A percentile compares a stretch with the other conserved stretches of the same genome.
These are phyloP conservation scores for Acidiella bohemica DNA, from an alignment of 495 filamentous ascomycete species.

Conservation along the genomic window DNA sequence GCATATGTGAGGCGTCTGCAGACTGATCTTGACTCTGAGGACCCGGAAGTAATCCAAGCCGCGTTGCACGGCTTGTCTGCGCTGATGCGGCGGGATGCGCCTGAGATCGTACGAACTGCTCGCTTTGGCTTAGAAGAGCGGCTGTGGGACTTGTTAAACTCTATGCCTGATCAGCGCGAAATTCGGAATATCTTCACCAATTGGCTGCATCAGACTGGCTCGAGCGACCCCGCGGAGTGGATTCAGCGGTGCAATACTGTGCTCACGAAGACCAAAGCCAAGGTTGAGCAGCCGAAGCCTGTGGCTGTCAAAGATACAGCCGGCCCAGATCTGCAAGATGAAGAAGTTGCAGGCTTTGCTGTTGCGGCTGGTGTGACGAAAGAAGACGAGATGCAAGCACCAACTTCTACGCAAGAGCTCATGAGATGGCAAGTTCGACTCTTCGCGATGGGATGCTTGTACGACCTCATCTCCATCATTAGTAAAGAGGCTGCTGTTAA, in stretches of 20 bases:
- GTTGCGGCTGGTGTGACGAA: constrained; percentile 49
- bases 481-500: constrained; percentile 55
- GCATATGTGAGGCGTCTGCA: constrained; percentile 76
- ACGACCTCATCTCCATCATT: constrained; percentile 62
- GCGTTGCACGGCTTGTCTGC: constrained; percentile 85
- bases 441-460: constrained; percentile 86
- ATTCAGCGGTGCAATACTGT: constrained; percentile 76
- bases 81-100: constrained; percentile 81
- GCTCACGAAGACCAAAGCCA: constrained; percentile 64
- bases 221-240: constrained; percentile 67
- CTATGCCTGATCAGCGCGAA: constrained; percentile 56
- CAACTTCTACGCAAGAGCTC: constrained; percentile 64
- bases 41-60: constrained; percentile 55
- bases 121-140: constrained; percentile 73
- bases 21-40: constrained; percentile 53
- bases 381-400: constrained; percentile 46
- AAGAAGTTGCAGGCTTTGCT: constrained; percentile 92
- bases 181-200: constrained; percentile 72
- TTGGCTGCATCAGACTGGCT: constrained; percentile 79
- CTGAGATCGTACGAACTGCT: constrained; percentile 59
- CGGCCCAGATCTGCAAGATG: constrained; percentile 71
- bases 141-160: constrained; percentile 78
- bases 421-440: constrained; percentile 92
- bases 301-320: constrained; percentile 38
- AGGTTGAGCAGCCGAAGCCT: constrained; percentile 38